Base-by-base conservation (phyloP, 331 rosid species). In the Malus hybrid region DNA sequence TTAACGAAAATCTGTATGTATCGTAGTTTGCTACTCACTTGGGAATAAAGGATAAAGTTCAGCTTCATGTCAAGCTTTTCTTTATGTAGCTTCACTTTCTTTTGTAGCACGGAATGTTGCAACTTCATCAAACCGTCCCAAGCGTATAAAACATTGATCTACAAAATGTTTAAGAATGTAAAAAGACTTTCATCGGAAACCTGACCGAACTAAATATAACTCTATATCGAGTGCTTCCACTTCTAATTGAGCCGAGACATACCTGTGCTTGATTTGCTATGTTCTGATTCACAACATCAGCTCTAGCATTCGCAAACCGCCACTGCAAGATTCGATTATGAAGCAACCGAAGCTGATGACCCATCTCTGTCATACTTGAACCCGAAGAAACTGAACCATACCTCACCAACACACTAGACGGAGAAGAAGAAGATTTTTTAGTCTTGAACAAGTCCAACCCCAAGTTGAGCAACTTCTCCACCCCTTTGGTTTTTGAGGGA, bases 401-500 rank as follows among this genome's bases (percentile, higher is more conserved):
- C 77, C 77, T 73, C 44, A 46, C 61, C 3, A 86, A 32, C 11
- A 24, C 85, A 85, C 82, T 77, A 86, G 0, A 24, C 24, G 24
- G 24, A 28, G 68, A 44, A 48, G 82, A 76, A 33, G 81, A 73
- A 9, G 68, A 46, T 73, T 86, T 93, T 73, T 79, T 90, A 71
- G 85, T 58, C 83, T 90, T 93, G 65, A 93, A 85, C 68, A 89
- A 64, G 76, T 88, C 93, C 61, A 90, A 78, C 14, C 98, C 93
- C 82, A 85, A 33, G 65, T 77, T 87, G 34, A 90, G 36, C 20
- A 93, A 62, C 82, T 83, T 93, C 66, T 93, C 96, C 76, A 93
- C 85, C 2, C 96, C 87, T 72, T 77, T 88, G 1, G 63, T 75
- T 56, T 56, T 86, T 0, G 83, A 70, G 30, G 84, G 83, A 74